Percentiles rank a stretch among this genome's conserved stretches.
Evolutionary conservation across 2,329 filamentous ascomycete species (phyloP).

Genomic region (Rachicladosporium sp.): DNA sequence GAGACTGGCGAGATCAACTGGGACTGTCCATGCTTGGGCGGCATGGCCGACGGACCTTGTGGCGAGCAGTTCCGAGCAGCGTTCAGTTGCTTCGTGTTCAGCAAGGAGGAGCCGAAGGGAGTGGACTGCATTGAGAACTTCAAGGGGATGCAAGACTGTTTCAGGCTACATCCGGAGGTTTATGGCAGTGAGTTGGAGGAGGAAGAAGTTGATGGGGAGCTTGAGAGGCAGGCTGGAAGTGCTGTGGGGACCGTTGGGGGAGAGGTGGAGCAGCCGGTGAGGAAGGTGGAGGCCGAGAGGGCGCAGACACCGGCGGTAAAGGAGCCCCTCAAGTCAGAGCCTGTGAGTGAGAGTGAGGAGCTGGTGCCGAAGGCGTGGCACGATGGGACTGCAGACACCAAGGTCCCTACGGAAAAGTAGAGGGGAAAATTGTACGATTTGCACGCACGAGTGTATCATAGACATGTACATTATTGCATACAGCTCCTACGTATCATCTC

Average conservation of each 20-base stretch:
- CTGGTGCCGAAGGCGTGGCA: slow-evolving; percentile 39
- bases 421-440: too few relatives aligned
- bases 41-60: slow-evolving; percentile 93
- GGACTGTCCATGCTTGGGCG: slow-evolving; percentile 94
- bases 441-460: too few relatives aligned
- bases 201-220: slow-evolving; percentile 40
- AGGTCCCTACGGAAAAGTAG: too few relatives aligned
- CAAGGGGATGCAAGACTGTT: slow-evolving; percentile 95
- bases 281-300: slow-evolving; percentile 10
- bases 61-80: slow-evolving; percentile 90
- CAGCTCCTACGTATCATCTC: too few relatives aligned
- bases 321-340: slow-evolving; percentile 19
- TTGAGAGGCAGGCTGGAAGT: slow-evolving; percentile 18
- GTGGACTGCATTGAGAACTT: slow-evolving; percentile 24
- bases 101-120: slow-evolving; percentile 76
- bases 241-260: slow-evolving; percentile 13
- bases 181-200: slow-evolving; percentile 82
- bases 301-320: slow-evolving; percentile 20
- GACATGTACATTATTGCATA: too few relatives aligned
- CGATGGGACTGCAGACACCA: slow-evolving; percentile 19
- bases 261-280: slow-evolving; percentile 7
- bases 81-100: slow-evolving; percentile 98
- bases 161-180: slow-evolving; percentile 80
- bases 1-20: slow-evolving; percentile 99
- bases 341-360: slow-evolving; percentile 29